A percentile compares a stretch with the other conserved stretches of the same genome.
Conservation (phyloP, 2,329 filamentous ascomycete species). For the Pleoardoris graminearum region DNA sequence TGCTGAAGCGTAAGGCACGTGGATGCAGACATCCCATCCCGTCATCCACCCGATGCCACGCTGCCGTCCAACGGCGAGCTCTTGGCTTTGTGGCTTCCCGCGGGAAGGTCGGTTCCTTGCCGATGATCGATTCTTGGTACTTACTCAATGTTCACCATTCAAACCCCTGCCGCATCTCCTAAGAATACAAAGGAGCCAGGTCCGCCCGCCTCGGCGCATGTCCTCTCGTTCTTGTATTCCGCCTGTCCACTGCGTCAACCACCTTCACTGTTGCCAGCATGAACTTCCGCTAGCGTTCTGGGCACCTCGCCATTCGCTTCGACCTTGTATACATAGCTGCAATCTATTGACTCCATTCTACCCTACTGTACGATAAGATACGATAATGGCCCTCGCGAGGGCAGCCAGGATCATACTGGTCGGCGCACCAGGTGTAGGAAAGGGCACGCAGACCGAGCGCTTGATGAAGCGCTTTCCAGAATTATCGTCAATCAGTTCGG, state of each 20-base stretch:
- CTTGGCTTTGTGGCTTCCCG: not conserved
- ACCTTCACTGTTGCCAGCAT: slow-evolving; percentile 16
- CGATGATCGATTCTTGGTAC: no score
- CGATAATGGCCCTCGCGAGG: slow-evolving; percentile 50
- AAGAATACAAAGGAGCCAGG: not conserved
- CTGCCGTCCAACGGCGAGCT: not conserved
- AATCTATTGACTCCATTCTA: not conserved
- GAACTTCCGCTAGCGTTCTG: slow-evolving; percentile 26
- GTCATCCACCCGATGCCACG: not conserved
- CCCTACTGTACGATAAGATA: slow-evolving; percentile 1
- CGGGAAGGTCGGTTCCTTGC: not conserved
- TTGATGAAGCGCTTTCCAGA: slow-evolving; percentile 86
- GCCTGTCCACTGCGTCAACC: not conserved
- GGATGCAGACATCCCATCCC: not conserved
- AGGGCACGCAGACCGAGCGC: slow-evolving; percentile 92
- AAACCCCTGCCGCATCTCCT: not conserved
- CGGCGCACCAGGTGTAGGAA: slow-evolving; percentile 94
- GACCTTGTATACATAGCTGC: slow-evolving; percentile 11
- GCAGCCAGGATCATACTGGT: slow-evolving; percentile 93
- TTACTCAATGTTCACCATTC: not conserved
- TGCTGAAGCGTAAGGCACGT: not conserved
- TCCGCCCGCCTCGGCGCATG: not conserved
- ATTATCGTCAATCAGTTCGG: slow-evolving; percentile 88
- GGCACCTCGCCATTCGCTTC: slow-evolving; percentile 24
- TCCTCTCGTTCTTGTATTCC: not conserved